Evolutionary conservation across 495 filamentous ascomycete species (phyloP).

Genomic region (Aspergillus steynii): DNA sequence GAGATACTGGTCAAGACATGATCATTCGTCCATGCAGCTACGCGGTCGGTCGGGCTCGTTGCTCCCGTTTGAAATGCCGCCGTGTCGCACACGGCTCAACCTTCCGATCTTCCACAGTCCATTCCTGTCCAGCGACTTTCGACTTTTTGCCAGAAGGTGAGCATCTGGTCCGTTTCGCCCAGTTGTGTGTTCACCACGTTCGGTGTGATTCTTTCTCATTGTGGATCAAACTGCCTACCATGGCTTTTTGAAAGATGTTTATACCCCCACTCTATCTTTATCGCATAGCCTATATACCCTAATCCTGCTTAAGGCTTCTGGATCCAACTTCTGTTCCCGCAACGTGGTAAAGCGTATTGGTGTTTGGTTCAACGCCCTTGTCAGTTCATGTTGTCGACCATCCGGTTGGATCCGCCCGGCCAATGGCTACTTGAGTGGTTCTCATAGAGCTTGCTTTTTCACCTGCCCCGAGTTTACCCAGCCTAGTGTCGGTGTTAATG

Average conservation of each 20-base stretch:
- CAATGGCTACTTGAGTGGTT: constrained; percentile 3
- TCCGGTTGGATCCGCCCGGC: constrained; percentile 5
- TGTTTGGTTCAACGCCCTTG: neutral
- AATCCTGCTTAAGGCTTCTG: neutral
- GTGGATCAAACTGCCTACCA: constrained; percentile 1
- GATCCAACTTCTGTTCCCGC: neutral
- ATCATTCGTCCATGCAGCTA: neutral
- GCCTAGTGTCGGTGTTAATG: neutral
- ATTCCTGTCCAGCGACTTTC: neutral
- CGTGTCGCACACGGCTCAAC: neutral
- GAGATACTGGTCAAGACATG: neutral
- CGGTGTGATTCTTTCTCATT: neutral
- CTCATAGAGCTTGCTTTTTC: neutral
- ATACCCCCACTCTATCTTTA: neutral
- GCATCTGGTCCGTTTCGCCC: neutral
- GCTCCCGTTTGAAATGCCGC: neutral
- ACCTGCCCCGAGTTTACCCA: neutral
- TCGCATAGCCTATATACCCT: constrained; percentile 4
- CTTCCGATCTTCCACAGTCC: neutral
- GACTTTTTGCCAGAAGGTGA: neutral
- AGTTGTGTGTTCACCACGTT: neutral
- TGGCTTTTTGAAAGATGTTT: constrained; percentile 1
- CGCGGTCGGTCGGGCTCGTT: neutral
- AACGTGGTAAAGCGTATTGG: constrained; percentile 2
- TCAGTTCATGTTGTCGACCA: neutral